Conservation (phyloP, 139 green algal species). For the Chlorella sp. region DNA sequence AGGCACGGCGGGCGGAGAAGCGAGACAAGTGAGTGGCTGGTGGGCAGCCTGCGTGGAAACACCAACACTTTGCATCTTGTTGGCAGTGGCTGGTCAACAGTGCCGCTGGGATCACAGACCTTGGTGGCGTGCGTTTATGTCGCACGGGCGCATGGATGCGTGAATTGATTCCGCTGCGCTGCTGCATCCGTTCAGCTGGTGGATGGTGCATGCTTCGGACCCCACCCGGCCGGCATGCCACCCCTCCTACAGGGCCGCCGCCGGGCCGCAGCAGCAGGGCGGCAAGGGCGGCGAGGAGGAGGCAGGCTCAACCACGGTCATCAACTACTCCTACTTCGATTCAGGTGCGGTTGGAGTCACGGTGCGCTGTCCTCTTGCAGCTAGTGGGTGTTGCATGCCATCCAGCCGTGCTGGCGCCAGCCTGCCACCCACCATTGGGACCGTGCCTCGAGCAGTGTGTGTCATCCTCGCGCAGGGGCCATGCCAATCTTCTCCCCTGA, state of each 20-base stretch:
- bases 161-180: no score
- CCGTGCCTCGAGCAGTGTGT: no score
- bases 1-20: conserved; percentile 28
- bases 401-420: background rate
- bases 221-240: background rate
- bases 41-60: background rate
- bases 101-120: no score
- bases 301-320: background rate
- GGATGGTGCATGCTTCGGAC: background rate
- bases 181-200: background rate
- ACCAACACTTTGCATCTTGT: background rate
- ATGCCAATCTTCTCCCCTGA: background rate
- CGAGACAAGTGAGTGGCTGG: background rate
- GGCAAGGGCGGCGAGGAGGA: conserved; percentile 14
- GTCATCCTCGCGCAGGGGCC: no score
- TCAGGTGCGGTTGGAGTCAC: background rate
- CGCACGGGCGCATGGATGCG: no score
- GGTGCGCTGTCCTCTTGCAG: background rate
- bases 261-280: background rate
- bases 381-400: background rate
- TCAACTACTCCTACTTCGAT: conserved; percentile 28
- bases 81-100: background rate
- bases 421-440: no score
- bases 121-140: no score
- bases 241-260: background rate